Percentiles rank a stretch among this genome's conserved stretches.
Evolutionary conservation across 2,329 filamentous ascomycete genomes (phyloP).

Genomic region (Lachnellula occidentalis): DNA sequence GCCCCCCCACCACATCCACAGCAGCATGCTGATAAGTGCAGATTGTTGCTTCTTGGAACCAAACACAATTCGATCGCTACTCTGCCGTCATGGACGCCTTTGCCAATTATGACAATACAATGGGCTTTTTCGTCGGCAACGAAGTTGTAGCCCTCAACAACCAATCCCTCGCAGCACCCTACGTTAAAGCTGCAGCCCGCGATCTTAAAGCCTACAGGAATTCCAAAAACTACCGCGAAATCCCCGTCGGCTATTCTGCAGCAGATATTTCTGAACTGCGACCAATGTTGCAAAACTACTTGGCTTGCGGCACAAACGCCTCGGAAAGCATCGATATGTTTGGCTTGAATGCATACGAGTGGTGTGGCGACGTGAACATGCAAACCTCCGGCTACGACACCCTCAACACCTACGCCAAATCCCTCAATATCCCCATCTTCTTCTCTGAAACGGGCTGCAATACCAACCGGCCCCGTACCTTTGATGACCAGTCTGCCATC

Average conservation of each 20-base stretch:
- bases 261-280: slow-evolving; percentile 71
- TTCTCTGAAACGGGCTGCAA: slow-evolving; percentile 89
- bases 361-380: slow-evolving; percentile 57
- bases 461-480: slow-evolving; percentile 53
- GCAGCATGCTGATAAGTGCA: slow-evolving; percentile 29
- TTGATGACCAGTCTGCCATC: slow-evolving; percentile 70
- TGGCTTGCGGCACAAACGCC: slow-evolving; percentile 68
- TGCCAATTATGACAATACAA: slow-evolving; percentile 64
- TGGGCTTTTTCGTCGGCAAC: slow-evolving; percentile 84
- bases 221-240: slow-evolving; percentile 68
- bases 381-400: slow-evolving; percentile 61
- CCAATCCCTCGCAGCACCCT: slow-evolving; percentile 65
- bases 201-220: slow-evolving; percentile 81
- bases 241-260: slow-evolving; percentile 82
- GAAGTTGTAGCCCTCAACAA: slow-evolving; percentile 67
- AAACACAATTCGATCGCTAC: slow-evolving; percentile 56
- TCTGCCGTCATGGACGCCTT: slow-evolving; percentile 27
- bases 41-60: slow-evolving; percentile 63
- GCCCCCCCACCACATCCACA: slow-evolving; percentile 14
- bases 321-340: slow-evolving; percentile 77
- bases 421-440: slow-evolving; percentile 80
- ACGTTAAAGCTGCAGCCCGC: slow-evolving; percentile 73
- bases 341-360: slow-evolving; percentile 78
- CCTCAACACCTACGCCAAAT: slow-evolving; percentile 60
- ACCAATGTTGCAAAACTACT: slow-evolving; percentile 61